These are phyloP conservation scores for Pestalotiopsis sp. DNA, from an alignment of 2,329 filamentous ascomycete genomes.

Conservation along the genomic window DNA sequence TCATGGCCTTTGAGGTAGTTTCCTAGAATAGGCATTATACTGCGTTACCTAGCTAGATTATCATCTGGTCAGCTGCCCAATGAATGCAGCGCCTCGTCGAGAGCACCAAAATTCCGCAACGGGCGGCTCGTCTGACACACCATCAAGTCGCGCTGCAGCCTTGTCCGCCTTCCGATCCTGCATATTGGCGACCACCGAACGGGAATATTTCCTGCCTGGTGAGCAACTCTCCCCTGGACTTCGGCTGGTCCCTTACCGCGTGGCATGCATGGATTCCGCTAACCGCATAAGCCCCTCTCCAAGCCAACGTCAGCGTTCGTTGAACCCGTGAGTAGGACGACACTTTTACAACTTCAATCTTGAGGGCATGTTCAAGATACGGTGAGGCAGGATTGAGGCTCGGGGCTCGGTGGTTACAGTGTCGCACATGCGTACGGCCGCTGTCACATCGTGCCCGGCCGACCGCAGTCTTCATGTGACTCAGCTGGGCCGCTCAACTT, in stretches of 20 bases:
- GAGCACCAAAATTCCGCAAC: neutral
- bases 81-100: neutral
- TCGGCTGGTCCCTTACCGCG: neutral
- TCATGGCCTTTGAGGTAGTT: neutral
- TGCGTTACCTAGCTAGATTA: neutral
- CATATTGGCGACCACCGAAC: neutral
- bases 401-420: neutral
- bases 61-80: neutral
- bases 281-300: neutral
- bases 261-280: neutral
- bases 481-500: neutral
- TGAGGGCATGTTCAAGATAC: neutral
- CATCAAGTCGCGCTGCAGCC: neutral
- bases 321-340: neutral
- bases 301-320: neutral
- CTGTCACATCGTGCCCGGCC: neutral
- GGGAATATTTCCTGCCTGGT: neutral
- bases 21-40: neutral
- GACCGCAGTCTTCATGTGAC: neutral
- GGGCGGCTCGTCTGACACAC: neutral
- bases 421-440: neutral
- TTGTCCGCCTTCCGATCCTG: neutral
- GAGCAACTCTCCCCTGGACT: neutral
- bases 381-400: neutral
- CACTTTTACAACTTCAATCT: neutral